Evolutionary conservation across 192 early-diverging fungal species (phyloP), one percentile per base, ranked within the genome.

Genomic region (Mortierella hygrophila): DNA sequence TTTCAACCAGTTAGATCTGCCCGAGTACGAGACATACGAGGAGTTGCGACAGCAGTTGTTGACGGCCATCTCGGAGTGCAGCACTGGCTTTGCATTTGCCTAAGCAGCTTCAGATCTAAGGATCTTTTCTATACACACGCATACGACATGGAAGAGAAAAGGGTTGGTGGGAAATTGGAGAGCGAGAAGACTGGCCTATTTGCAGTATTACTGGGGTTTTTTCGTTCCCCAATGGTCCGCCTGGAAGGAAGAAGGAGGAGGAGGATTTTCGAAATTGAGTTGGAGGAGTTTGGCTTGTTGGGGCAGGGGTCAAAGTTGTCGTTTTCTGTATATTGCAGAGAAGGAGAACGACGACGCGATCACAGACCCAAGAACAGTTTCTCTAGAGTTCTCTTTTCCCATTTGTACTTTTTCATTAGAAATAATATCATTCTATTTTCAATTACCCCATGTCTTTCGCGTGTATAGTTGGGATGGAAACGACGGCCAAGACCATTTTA

Each of bases 1-100:
- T 89, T 99, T 99, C 90, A 99, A 99, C 87, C 97, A 99, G 93
- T 88, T 99, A 32, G 98, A 99, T 87, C 88, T 99, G 44, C 98
- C 98, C 32, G 89, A 94, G 72, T 99, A 98, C 81, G 96, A 96
- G 72, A 92, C 91, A 42, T 99, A 98, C 82, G 98, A 99, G 52
- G 93, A 93, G 49, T 90, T 99, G 77, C 91, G 97, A 32, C 77
- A 93, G 11, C 94, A 93, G 70, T 79, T 99, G 70, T 89, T 99
- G 75, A 90, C 94, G 46, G 97, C 98, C 5, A 98, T 99, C 42
- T 94, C 93, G 26, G 98, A 99, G 88, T 96, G 96, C 87, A 95
- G 93, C 49, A 98, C 97, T n/a, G 98, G 96, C 57, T 97, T 97
- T 91, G 96, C 94, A 40, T 96, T 97, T 76, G 83, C 83, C 18